A percentile compares a stretch with the other conserved stretches of the same genome.
These are phyloP conservation scores for Trypanosoma rangeli DNA, from an alignment of 208 protist genomes.

Conservation along the genomic window DNA sequence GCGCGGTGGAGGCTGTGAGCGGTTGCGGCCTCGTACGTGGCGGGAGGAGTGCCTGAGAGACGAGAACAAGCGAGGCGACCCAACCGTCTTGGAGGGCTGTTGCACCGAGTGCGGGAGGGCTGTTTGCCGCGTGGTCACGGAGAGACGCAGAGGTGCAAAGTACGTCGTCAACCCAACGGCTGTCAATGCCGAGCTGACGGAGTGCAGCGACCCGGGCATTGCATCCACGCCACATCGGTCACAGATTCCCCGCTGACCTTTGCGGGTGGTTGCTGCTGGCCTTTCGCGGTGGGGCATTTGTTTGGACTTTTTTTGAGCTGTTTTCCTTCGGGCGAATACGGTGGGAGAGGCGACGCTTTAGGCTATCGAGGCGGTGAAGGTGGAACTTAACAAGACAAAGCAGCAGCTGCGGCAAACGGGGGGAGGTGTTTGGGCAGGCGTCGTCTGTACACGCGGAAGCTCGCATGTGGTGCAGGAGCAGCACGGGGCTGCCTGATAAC, in stretches of 20 bases:
- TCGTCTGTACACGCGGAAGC: slow-evolving; percentile 3
- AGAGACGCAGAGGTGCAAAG: slow-evolving; percentile 15
- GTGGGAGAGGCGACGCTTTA: slow-evolving; percentile 1
- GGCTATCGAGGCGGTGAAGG: slow-evolving; percentile 1
- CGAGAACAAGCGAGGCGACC: slow-evolving; percentile 57
- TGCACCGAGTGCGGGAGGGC: slow-evolving; percentile 42
- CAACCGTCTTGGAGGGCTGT: slow-evolving; percentile 40
- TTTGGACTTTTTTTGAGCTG: slow-evolving; percentile 1
- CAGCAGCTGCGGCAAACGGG: slow-evolving; percentile 2
- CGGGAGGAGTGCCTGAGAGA: slow-evolving; percentile 65
- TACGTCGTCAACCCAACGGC: slow-evolving; percentile 34
- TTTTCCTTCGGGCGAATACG: background rate
- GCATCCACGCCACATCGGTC: background rate
- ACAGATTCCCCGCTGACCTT: background rate
- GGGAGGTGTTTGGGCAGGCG: slow-evolving; percentile 4
- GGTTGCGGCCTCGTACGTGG: slow-evolving; percentile 32
- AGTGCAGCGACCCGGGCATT: background rate
- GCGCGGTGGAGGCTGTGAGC: slow-evolving; percentile 12
- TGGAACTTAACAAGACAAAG: background rate
- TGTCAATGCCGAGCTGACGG: slow-evolving; percentile 5
- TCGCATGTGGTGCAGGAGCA: slow-evolving; percentile 4
- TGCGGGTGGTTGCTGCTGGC: background rate
- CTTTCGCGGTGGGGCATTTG: slow-evolving; percentile 2
- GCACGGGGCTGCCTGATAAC: slow-evolving; percentile 4
- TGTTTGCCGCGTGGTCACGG: slow-evolving; percentile 56